Evolutionary conservation across 306 rosid genomes (phyloP).

Genomic region (Casuarina cunninghamiana): DNA sequence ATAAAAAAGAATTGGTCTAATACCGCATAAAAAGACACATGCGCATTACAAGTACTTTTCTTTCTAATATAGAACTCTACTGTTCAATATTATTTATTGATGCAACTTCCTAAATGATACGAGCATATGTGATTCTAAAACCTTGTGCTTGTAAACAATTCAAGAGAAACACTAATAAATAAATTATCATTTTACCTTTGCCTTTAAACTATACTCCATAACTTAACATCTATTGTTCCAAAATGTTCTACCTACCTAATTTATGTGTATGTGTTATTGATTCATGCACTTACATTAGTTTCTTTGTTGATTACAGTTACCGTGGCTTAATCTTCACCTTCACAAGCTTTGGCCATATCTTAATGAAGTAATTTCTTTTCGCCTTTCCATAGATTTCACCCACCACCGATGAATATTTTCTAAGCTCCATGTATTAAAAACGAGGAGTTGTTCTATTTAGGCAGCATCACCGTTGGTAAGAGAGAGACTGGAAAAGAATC

Average conservation of each 20-base stretch:
- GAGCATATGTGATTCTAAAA: too few relatives aligned
- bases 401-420: neutral
- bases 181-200: too few relatives aligned
- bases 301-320: constrained; percentile 58
- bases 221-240: too few relatives aligned
- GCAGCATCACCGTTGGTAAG: constrained; percentile 85
- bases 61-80: too few relatives aligned
- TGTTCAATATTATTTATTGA: too few relatives aligned
- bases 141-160: too few relatives aligned
- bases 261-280: constrained; percentile 7
- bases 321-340: constrained; percentile 70
- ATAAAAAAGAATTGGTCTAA: too few relatives aligned
- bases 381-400: neutral
- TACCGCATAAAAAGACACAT: too few relatives aligned
- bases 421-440: neutral
- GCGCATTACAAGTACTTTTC: too few relatives aligned
- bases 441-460: constrained; percentile 27
- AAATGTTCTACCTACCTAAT: neutral
- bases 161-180: too few relatives aligned
- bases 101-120: too few relatives aligned
- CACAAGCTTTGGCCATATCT: constrained; percentile 78
- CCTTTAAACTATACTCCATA: too few relatives aligned
- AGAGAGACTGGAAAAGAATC: constrained; percentile 69
- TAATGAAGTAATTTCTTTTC: constrained; percentile 52
- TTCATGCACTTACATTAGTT: constrained; percentile 20